Evolutionary conservation across 768 basidiomycete genomes (phyloP).

Genomic region (Gelatoporia subvermispora): DNA sequence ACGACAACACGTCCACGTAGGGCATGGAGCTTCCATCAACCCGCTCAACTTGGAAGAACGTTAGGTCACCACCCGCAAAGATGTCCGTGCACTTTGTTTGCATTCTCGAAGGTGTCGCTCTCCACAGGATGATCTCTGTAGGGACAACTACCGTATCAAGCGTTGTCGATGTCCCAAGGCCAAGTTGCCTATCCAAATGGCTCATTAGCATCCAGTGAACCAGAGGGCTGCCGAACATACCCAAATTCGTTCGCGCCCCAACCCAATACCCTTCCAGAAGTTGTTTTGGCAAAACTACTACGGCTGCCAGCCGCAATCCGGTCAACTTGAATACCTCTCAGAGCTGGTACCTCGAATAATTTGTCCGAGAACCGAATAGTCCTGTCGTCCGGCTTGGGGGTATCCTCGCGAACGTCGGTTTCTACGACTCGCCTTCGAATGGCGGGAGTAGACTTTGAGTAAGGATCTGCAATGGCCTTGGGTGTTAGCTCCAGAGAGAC

Average conservation of each 20-base stretch:
- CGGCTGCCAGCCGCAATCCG: slow-evolving; percentile 71
- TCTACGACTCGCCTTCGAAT: slow-evolving; percentile 26
- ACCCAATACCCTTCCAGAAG: slow-evolving; percentile 68
- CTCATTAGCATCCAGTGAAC: not conserved
- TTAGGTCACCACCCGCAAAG: slow-evolving; percentile 70
- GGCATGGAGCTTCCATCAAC: slow-evolving; percentile 27
- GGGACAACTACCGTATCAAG: slow-evolving; percentile 73
- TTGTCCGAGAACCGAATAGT: slow-evolving; percentile 62
- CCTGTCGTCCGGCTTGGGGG: slow-evolving; percentile 26
- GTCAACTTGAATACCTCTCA: slow-evolving; percentile 56
- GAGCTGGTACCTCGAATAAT: slow-evolving; percentile 72
- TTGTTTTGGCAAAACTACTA: slow-evolving; percentile 69
- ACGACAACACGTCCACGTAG: slow-evolving; percentile 59
- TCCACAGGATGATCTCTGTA: slow-evolving; percentile 77
- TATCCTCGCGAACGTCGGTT: slow-evolving; percentile 29
- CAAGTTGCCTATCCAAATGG: slow-evolving; percentile 60
- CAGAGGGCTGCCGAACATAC: slow-evolving; percentile 32
- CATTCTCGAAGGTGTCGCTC: slow-evolving; percentile 43
- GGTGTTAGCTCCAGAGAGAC: slow-evolving; percentile 53
- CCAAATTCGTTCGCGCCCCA: slow-evolving; percentile 91
- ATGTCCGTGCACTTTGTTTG: slow-evolving; percentile 60
- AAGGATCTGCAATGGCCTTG: slow-evolving; percentile 48
- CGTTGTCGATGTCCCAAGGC: slow-evolving; percentile 59
- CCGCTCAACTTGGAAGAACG: slow-evolving; percentile 72
- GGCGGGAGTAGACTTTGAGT: slow-evolving; percentile 39